These are phyloP conservation scores for Vaccinium vitisidaea DNA, from an alignment of 148 eudicot genomes.

Conservation along the genomic window DNA sequence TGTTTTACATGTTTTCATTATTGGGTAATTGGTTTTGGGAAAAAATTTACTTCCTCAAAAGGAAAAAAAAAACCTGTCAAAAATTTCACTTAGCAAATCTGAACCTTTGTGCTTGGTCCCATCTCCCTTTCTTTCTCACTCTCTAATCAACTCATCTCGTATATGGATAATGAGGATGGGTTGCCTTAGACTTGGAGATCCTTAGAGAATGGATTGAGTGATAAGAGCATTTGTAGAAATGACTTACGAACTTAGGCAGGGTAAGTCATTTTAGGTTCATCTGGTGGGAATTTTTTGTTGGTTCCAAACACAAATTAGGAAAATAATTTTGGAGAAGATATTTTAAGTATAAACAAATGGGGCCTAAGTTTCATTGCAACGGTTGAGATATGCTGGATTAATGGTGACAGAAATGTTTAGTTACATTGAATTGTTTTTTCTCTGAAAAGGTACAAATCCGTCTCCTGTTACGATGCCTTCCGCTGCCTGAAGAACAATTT, in stretches of 20 bases:
- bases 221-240: background rate
- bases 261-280: background rate
- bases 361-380: background rate
- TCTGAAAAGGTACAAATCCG: conserved; percentile 55
- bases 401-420: background rate
- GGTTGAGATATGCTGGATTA: conserved; percentile 10
- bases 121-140: background rate
- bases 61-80: background rate
- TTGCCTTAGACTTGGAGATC: background rate
- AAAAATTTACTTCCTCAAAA: background rate
- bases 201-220: background rate
- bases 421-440: background rate
- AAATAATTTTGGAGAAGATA: background rate
- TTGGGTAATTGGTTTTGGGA: background rate
- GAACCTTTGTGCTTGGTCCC: background rate
- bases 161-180: background rate
- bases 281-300: background rate
- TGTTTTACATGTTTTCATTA: background rate
- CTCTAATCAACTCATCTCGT: background rate
- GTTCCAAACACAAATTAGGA: background rate
- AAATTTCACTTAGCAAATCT: background rate
- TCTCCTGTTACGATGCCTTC: conserved; percentile 42
- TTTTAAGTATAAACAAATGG: background rate
- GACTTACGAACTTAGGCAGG: background rate
- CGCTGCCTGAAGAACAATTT: conserved; percentile 62